Percentiles rank a stretch among this genome's conserved stretches.
Conservation (phyloP, 352 stramenopile species). For the Phytophthora megakarya region DNA sequence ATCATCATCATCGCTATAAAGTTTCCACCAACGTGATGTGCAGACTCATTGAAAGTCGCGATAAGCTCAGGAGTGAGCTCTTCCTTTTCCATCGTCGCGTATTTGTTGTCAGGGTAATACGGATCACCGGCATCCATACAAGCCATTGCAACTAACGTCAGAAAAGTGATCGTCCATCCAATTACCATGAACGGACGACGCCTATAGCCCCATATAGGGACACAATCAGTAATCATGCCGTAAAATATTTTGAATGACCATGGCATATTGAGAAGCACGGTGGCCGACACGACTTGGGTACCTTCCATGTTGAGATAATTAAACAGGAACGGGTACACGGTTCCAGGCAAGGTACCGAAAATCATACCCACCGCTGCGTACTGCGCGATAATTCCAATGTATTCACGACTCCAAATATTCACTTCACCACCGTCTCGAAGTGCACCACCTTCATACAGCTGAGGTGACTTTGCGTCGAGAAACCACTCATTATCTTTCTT, state of each 20-base stretch:
- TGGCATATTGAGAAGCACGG: conserved; percentile 42
- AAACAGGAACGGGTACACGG: conserved; percentile 52
- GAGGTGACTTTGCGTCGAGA: conserved; percentile 19
- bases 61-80: conserved; percentile 29
- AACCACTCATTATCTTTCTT: conserved; percentile 25
- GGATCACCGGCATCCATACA: conserved; percentile 36
- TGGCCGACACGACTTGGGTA: conserved; percentile 43
- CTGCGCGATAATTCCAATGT: conserved; percentile 46
- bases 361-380: conserved; percentile 49
- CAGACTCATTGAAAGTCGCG: conserved; percentile 36
- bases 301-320: conserved; percentile 56
- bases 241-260: conserved; percentile 67
- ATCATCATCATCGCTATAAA: conserved; percentile 57
- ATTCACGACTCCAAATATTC: conserved; percentile 43
- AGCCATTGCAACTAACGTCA: conserved; percentile 48
- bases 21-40: conserved; percentile 34
- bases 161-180: conserved; percentile 45
- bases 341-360: conserved; percentile 44
- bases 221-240: conserved; percentile 51
- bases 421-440: conserved; percentile 25
- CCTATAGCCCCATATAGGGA: conserved; percentile 54
- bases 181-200: conserved; percentile 62
- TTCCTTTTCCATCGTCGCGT: conserved; percentile 26
- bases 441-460: conserved; percentile 21
- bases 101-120: conserved; percentile 49